Percentiles rank a stretch among this genome's conserved stretches.
Evolutionary conservation across 805 yeast genomes (phyloP).

Genomic region (Saccharomycopsis fermentans): DNA sequence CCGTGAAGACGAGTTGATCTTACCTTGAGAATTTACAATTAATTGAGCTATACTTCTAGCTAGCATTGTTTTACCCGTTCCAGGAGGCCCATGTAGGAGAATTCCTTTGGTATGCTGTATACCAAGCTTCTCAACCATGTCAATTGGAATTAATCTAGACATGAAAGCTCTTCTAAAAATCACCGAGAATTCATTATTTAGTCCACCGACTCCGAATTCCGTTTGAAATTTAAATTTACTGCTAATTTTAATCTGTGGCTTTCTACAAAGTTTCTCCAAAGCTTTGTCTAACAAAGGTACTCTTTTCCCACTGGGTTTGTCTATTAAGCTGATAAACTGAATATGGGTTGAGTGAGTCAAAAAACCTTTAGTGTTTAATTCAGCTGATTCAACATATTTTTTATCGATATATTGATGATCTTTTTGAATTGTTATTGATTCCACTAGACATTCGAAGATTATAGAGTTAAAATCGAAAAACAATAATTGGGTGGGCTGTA

Average conservation of each 20-base stretch:
- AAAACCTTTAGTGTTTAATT: not conserved
- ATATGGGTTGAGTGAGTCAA: not conserved
- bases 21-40: conserved; percentile 98
- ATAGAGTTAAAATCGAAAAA: not conserved
- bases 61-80: conserved; percentile 97
- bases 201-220: not conserved
- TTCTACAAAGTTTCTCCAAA: not conserved
- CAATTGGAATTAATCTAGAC: not conserved
- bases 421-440: not conserved
- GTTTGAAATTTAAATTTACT: not conserved
- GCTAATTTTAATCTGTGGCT: not conserved
- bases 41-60: conserved; percentile 70
- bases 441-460: not conserved
- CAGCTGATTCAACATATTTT: not conserved
- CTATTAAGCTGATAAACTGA: not conserved
- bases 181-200: not conserved
- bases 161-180: not conserved
- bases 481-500: not conserved
- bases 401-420: not conserved
- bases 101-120: not conserved
- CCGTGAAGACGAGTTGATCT: conserved; percentile 91
- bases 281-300: not conserved
- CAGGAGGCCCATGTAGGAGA: conserved; percentile 94
- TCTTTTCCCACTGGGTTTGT: not conserved
- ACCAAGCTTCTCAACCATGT: not conserved